Conservation (phyloP, 1,284 basidiomycete species). For the Bjerkandera adusta region DNA sequence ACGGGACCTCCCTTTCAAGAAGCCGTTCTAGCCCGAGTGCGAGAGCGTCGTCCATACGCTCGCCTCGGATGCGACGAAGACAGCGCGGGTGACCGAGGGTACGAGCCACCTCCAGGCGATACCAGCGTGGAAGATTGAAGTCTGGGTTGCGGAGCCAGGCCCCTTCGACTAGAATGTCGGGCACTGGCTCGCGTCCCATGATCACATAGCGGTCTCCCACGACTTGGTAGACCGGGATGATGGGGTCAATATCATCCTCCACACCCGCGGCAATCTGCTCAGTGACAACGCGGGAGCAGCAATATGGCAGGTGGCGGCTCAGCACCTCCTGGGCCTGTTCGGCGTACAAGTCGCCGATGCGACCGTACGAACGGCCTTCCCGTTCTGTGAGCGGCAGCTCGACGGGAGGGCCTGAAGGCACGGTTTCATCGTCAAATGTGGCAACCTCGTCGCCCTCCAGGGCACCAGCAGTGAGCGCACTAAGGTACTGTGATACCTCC, state of each 20-base stretch:
- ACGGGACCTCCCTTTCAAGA: background rate
- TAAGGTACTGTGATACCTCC: no score
- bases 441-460: no score
- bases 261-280: background rate
- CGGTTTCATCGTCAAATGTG: background rate
- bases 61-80: background rate
- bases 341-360: slow-evolving; percentile 3
- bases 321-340: background rate
- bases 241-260: background rate
- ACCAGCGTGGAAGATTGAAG: slow-evolving; percentile 11
- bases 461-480: no score
- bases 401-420: background rate
- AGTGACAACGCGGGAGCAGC: background rate
- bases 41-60: slow-evolving; percentile 2
- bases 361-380: background rate
- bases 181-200: background rate
- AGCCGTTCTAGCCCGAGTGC: background rate
- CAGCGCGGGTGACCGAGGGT: background rate
- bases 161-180: background rate
- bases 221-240: slow-evolving; percentile 1
- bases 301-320: slow-evolving; percentile 6
- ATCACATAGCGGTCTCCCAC: background rate
- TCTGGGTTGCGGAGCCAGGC: background rate
- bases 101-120: background rate
- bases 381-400: background rate